A percentile compares a stretch with the other conserved stretches of the same genome.
Conservation (phyloP, 306 rosid species). For the Cicer pinnatifidum region DNA sequence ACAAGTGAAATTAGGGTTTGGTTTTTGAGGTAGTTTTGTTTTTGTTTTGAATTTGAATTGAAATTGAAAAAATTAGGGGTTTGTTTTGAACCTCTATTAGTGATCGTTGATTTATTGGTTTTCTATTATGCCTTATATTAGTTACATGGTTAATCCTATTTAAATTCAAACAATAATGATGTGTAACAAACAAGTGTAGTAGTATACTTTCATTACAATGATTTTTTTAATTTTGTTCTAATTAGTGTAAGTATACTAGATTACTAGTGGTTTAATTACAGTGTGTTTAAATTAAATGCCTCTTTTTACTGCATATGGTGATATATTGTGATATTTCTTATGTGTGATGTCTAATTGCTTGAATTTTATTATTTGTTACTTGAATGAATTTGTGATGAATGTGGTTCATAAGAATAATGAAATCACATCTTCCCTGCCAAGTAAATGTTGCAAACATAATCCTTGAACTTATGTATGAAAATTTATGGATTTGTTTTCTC, state of each 20-base stretch:
- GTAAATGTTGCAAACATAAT: not conserved
- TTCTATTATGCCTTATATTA: slow-evolving; percentile 15
- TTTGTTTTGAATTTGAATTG: not conserved
- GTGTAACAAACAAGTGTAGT: not conserved
- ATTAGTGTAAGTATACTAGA: not conserved
- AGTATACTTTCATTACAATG: not conserved
- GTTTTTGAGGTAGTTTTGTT: slow-evolving; percentile 11
- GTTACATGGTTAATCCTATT: not conserved
- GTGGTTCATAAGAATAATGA: not conserved
- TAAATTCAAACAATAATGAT: not conserved
- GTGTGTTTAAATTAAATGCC: not conserved
- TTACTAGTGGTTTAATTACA: not conserved
- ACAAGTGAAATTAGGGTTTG: slow-evolving; percentile 42
- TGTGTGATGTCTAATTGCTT: not conserved
- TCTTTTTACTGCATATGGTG: not conserved
- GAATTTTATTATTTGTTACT: not conserved
- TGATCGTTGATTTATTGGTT: not conserved
- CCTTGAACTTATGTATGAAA: not conserved
- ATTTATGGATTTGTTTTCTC: not conserved
- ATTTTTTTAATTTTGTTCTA: not conserved
- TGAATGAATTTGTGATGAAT: not conserved
- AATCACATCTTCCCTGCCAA: not conserved
- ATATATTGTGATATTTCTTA: not conserved
- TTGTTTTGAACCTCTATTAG: slow-evolving; percentile 13
- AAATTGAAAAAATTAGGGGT: not conserved